Conservation (phyloP, 805 yeast genomes). For the Wickerhamomyces chambardii region DNA sequence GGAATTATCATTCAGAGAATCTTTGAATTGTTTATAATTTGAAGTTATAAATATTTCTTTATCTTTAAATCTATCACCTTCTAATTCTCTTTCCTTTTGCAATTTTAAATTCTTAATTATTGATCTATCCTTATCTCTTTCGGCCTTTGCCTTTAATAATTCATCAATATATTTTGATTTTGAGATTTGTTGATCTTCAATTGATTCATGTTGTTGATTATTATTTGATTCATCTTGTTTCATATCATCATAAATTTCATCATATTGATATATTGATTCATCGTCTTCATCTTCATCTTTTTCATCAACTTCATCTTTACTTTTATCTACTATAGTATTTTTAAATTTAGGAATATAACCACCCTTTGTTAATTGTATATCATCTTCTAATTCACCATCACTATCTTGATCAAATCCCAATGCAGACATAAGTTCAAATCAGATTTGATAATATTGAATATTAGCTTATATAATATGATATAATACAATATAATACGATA, state of each 20-base stretch:
- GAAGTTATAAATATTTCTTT: constrained; percentile 39
- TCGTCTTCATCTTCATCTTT: constrained; percentile 6
- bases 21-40: constrained; percentile 32
- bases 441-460: too few species aligned
- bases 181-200: constrained; percentile 6
- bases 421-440: too few species aligned
- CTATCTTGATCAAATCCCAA: background rate
- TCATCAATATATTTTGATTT: constrained; percentile 28
- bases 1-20: constrained; percentile 10
- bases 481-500: too few species aligned
- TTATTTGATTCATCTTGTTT: too few species aligned
- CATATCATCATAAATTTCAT: constrained; percentile 37
- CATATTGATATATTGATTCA: constrained; percentile 28
- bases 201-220: too few species aligned
- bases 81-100: constrained; percentile 28
- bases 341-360: too few species aligned
- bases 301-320: constrained; percentile 5
- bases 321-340: background rate
- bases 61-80: constrained; percentile 26
- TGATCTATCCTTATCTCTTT: constrained; percentile 36
- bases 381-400: background rate
- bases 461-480: too few species aligned
- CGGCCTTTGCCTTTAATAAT: constrained; percentile 33
- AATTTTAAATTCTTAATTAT: constrained; percentile 26
- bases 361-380: background rate